These are phyloP conservation scores for Mycena galericulata DNA, from an alignment of 768 basidiomycete species.

Conservation along the genomic window DNA sequence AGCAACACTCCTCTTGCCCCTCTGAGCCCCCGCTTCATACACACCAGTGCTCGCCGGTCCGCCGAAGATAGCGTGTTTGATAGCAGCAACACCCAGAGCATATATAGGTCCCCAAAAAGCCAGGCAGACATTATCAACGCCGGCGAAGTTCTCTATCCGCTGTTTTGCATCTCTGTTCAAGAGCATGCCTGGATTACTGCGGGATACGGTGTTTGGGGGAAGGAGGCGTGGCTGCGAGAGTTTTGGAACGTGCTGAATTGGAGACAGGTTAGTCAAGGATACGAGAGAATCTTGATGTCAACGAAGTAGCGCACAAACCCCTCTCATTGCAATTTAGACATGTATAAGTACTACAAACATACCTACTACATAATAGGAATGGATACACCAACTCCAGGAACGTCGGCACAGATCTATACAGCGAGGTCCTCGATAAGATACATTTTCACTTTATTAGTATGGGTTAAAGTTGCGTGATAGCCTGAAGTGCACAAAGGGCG, in stretches of 20 bases:
- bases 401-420: slow-evolving; percentile 20
- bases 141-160: slow-evolving; percentile 74
- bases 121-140: slow-evolving; percentile 45
- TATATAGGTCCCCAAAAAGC: slow-evolving; percentile 28
- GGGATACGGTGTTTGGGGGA: slow-evolving; percentile 92
- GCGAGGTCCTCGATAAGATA: slow-evolving; percentile 28
- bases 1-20: neutral
- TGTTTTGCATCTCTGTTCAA: slow-evolving; percentile 83
- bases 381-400: too few relatives aligned
- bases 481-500: slow-evolving; percentile 88
- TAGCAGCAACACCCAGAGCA: neutral
- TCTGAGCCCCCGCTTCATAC: slow-evolving; percentile 22
- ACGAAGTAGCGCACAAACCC: neutral
- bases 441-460: slow-evolving; percentile 24
- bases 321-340: too few relatives aligned
- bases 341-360: too few relatives aligned
- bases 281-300: slow-evolving; percentile 32
- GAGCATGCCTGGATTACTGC: slow-evolving; percentile 90
- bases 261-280: slow-evolving; percentile 65
- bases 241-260: slow-evolving; percentile 91
- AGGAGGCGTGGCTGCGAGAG: slow-evolving; percentile 84
- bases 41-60: slow-evolving; percentile 23
- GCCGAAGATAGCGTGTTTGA: neutral
- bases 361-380: too few relatives aligned
- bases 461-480: slow-evolving; percentile 64